Conservation (phyloP, 495 filamentous ascomycete genomes). For the Rostrohypoxylon terebratum region DNA sequence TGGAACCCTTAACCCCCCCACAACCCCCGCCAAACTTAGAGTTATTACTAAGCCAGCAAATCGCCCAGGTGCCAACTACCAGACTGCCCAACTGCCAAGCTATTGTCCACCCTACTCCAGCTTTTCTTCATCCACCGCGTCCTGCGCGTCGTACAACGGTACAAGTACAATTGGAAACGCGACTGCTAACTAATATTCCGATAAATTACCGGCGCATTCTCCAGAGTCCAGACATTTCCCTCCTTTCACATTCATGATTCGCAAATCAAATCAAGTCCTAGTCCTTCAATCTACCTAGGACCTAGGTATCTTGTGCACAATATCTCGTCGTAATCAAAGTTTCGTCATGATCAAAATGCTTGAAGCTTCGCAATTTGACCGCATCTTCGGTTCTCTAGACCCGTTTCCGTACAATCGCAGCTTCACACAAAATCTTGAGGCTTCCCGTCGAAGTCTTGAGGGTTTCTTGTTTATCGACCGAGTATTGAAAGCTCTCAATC, state of each 20-base stretch:
- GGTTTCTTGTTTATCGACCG: constrained; percentile 80
- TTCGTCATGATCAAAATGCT: constrained; percentile 47
- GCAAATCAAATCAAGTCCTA: not conserved
- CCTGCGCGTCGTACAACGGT: constrained; percentile 13
- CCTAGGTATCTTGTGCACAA: not conserved
- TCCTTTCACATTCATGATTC: not conserved
- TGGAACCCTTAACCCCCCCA: too few relatives aligned
- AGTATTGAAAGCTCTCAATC: constrained; percentile 74
- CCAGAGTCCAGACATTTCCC: not conserved
- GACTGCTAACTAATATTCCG: constrained; percentile 2
- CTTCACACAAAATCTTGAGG: constrained; percentile 67
- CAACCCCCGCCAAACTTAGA: constrained; percentile 8
- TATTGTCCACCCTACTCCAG: too few relatives aligned
- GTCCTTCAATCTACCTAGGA: not conserved
- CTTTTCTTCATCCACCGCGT: constrained; percentile 14
- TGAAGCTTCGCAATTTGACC: constrained; percentile 67
- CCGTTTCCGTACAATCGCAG: constrained; percentile 71
- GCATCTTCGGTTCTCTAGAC: constrained; percentile 71
- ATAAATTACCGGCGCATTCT: constrained; percentile 27
- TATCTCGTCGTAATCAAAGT: not conserved
- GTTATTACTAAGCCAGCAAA: constrained; percentile 20
- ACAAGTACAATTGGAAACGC: not conserved
- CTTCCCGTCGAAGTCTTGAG: constrained; percentile 70
- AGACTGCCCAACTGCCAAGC: too few relatives aligned
- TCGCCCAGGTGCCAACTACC: too few relatives aligned